Base-by-base conservation (phyloP, 805 yeast genomes). In the Ogataea neopini region DNA sequence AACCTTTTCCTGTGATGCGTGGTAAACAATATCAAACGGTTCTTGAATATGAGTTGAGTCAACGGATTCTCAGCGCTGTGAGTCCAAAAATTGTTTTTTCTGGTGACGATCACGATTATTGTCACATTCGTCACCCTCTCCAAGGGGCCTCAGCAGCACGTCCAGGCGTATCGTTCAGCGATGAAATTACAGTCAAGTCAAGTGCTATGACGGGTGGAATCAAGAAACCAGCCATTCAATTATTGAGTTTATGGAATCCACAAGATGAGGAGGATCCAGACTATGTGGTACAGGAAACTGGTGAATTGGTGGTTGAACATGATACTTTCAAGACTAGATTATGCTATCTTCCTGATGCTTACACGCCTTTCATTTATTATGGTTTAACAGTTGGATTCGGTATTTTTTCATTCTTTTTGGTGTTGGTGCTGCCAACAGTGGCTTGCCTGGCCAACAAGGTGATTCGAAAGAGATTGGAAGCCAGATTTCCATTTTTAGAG, bases 91-190 rank as follows among this genome's bases (percentile, higher is more conserved):
- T 83, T n/a, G 74, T 87, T 3, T 86, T 91, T 58, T 81, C 94
- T 9, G 99, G 98, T 2, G 99, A 94, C 64, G 98, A 94, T 63
- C 99, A 94, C 67, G 99, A 94, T 64, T 90, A 87, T 56, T 94
- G 99, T 66, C 88, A 86, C 54, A 76, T 85, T 25, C 68, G 69
- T 17, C 97, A 92, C 62, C 47, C 56, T 4, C 69, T 55, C 6
- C 49, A 37, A 6, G 32, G 14, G 2, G 15, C 23, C 25, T 5
- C 23, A 43, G 4, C 10, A 3, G 20, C 10, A 4, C 20, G 18
- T 1, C 14, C 49, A 25, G 55, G 56, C 11, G 45, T 25, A 9
- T 42, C 52, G 5, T 53, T 50, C 34, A 33, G 54, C 1, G 60
- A 56, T 47, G 99, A 94, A 62, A 81, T 86, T 52, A 88, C 97